A percentile compares a stretch with the other conserved stretches of the same genome.
These are phyloP conservation scores for Botrytis medusae DNA, from an alignment of 2,329 filamentous ascomycete species.

Conservation along the genomic window DNA sequence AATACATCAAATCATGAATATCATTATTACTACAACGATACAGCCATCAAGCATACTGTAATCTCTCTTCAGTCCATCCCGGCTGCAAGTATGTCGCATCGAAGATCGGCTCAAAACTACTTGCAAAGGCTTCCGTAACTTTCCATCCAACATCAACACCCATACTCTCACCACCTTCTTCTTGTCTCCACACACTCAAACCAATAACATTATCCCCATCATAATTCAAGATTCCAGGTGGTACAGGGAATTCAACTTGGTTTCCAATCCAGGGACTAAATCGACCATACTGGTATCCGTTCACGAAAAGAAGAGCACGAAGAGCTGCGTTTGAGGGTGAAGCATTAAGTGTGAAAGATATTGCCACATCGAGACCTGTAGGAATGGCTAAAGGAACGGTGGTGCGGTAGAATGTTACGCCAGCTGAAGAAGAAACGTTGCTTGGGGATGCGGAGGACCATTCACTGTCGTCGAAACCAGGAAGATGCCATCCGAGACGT, in stretches of 20 bases:
- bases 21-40: background rate
- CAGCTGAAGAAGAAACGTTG: conserved; percentile 48
- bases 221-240: conserved; percentile 23
- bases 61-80: conserved; percentile 16
- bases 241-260: conserved; percentile 22
- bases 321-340: conserved; percentile 45
- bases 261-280: conserved; percentile 23
- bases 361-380: conserved; percentile 52
- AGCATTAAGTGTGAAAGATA: conserved; percentile 54
- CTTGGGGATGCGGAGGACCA: conserved; percentile 42
- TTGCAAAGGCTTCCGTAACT: conserved; percentile 14
- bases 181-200: conserved; percentile 20
- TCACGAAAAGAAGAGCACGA: conserved; percentile 58
- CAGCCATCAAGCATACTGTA: conserved; percentile 15
- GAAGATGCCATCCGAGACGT: conserved; percentile 58
- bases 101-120: conserved; percentile 20
- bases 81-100: conserved; percentile 20
- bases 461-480: conserved; percentile 50
- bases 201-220: conserved; percentile 20
- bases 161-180: conserved; percentile 3
- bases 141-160: conserved; percentile 19
- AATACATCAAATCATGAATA: background rate
- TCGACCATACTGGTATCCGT: conserved; percentile 48
- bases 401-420: conserved; percentile 57
- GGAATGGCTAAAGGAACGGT: conserved; percentile 52